Evolutionary conservation across 1,139 yeast species (phyloP).

Genomic region (Debaryomyces udenii): DNA sequence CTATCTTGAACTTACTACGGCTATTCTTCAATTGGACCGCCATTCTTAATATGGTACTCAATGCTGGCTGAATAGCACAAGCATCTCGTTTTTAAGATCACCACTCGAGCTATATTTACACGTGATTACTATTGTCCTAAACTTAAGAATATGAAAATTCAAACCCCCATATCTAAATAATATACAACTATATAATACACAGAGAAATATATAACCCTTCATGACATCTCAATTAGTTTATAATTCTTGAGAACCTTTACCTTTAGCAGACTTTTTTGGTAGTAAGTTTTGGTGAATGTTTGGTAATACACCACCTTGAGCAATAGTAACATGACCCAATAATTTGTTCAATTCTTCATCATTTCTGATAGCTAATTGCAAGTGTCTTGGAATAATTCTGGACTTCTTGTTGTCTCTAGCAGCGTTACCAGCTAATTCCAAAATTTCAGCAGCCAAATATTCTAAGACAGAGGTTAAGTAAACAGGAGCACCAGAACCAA

Average conservation of each 20-base stretch:
- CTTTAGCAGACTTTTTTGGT: constrained; percentile 87
- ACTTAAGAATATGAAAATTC: constrained; percentile 1
- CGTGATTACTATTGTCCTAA: constrained; percentile 3
- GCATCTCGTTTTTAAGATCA: not conserved
- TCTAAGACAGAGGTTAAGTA: constrained; percentile 95
- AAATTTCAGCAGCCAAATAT: constrained; percentile 94
- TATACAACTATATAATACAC: constrained; percentile 18
- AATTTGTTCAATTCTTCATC: constrained; percentile 95
- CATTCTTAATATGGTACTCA: constrained; percentile 11
- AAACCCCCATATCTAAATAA: constrained; percentile 12
- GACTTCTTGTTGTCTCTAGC: constrained; percentile 98
- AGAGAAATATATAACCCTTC: constrained; percentile 16
- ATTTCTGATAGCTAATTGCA: constrained; percentile 97
- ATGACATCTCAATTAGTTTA: constrained; percentile 33
- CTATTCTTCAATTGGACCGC: constrained; percentile 15
- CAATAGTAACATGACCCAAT: constrained; percentile 63
- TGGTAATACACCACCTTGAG: constrained; percentile 98
- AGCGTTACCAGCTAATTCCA: constrained; percentile 98
- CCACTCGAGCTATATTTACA: not conserved
- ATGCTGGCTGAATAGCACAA: too few relatives aligned
- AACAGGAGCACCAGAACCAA: constrained; percentile 98
- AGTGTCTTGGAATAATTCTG: constrained; percentile 98
- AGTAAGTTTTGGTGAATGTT: constrained; percentile 93
- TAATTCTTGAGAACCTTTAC: constrained; percentile 83
- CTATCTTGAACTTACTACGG: constrained; percentile 17